Evolutionary conservation across 2,329 filamentous ascomycete species (phyloP).

Genomic region (Beauveria sp.): DNA sequence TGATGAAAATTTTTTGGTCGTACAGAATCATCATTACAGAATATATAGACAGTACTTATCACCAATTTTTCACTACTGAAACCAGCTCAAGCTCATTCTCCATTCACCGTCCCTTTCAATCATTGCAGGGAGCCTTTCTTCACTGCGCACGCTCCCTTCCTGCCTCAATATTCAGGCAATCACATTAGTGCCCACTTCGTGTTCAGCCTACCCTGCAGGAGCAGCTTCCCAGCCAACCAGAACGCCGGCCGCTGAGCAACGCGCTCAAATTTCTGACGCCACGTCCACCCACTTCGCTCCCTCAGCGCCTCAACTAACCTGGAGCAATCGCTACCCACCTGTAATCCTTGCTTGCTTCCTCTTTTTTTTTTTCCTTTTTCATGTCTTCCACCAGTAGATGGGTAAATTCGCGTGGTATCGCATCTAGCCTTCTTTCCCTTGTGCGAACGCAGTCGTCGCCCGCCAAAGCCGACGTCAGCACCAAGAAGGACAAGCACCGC

Average conservation of each 20-base stretch:
- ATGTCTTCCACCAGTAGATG: constrained; percentile 26
- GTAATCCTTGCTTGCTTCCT: background rate
- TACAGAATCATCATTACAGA: no score
- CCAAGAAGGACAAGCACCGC: constrained; percentile 15
- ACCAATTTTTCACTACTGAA: background rate
- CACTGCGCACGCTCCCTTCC: background rate
- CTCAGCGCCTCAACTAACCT: background rate
- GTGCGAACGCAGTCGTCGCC: constrained; percentile 20
- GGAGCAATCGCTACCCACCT: constrained; percentile 1
- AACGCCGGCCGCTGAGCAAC: constrained; percentile 10
- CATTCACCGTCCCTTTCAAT: background rate
- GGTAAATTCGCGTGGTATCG: constrained; percentile 24
- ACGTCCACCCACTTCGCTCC: constrained; percentile 15
- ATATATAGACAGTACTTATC: background rate
- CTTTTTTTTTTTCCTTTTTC: constrained; percentile 17
- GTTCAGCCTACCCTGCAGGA: constrained; percentile 7
- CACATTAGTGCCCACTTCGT: constrained; percentile 1
- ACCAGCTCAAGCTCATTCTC: background rate
- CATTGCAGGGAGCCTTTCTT: background rate
- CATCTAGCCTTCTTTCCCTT: constrained; percentile 23
- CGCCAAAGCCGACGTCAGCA: constrained; percentile 17
- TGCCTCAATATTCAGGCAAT: constrained; percentile 19
- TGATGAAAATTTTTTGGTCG: no score
- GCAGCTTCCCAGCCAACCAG: constrained; percentile 12
- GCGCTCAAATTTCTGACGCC: constrained; percentile 20